Evolutionary conservation across 805 yeast genomes (phyloP).

Genomic region (Teunomyces kruisii): DNA sequence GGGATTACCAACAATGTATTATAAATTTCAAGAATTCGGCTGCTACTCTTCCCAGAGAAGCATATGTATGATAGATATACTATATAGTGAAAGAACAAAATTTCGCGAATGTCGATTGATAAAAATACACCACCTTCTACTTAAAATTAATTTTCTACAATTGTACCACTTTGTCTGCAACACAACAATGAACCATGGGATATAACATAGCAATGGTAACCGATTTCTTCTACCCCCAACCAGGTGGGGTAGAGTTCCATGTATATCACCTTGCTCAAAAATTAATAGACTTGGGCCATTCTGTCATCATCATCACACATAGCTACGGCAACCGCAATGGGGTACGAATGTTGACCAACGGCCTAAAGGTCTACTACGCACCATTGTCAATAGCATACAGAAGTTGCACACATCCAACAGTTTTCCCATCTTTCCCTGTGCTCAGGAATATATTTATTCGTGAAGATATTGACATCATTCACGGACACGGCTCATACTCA

Average conservation of each 20-base stretch:
- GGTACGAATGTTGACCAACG: conserved; percentile 79
- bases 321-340: conserved; percentile 83
- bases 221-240: conserved; percentile 96
- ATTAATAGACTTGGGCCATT: conserved; percentile 76
- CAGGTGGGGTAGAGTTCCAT: conserved; percentile 97
- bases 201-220: conserved; percentile 71
- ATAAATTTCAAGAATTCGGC: conserved; percentile 69
- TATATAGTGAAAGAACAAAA: neutral
- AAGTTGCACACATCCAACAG: conserved; percentile 84
- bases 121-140: neutral
- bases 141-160: neutral
- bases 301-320: conserved; percentile 86
- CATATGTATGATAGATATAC: conserved; percentile 18
- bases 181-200: conserved; percentile 15
- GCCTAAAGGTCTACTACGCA: conserved; percentile 87
- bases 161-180: neutral
- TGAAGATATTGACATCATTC: conserved; percentile 85
- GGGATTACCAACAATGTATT: conserved; percentile 73
- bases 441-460: conserved; percentile 81
- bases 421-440: conserved; percentile 83
- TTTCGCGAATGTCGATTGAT: neutral
- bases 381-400: conserved; percentile 82
- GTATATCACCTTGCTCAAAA: conserved; percentile 87
- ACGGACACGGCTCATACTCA: conserved; percentile 92
- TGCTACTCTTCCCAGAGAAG: conserved; percentile 46